phyloP scores from a whole-genome alignment of 352 stramenopile species.

The Globisporangium middletonii region DNA sequence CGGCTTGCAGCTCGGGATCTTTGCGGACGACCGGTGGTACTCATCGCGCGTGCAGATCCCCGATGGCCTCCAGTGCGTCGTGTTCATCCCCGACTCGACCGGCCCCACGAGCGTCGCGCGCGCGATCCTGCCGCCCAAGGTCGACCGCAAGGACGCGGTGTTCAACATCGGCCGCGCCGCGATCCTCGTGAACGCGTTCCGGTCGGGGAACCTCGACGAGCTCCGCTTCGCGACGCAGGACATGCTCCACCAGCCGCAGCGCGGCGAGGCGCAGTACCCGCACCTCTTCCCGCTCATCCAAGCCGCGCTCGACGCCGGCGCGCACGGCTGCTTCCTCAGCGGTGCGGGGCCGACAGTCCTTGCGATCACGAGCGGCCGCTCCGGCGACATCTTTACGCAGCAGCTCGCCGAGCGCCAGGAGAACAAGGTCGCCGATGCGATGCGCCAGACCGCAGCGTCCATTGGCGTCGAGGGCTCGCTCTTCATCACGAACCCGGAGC shows the following conservation, averaged over 20 bases:
- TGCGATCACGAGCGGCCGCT: slow-evolving; percentile 95
- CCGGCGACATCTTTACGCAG: slow-evolving; percentile 99
- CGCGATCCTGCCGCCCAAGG: slow-evolving; percentile 89
- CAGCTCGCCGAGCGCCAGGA: slow-evolving; percentile 80
- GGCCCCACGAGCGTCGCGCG: slow-evolving; percentile 91
- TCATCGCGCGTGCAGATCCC: slow-evolving; percentile 96
- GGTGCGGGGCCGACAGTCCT: slow-evolving; percentile 97
- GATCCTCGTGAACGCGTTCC: slow-evolving; percentile 97
- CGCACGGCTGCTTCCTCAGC: slow-evolving; percentile 94
- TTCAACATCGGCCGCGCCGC: slow-evolving; percentile 97
- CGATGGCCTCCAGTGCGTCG: slow-evolving; percentile 95
- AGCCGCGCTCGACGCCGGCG: slow-evolving; percentile 91
- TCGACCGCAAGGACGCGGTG: slow-evolving; percentile 91
- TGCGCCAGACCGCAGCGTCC: slow-evolving; percentile 90
- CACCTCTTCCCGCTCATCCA: slow-evolving; percentile 97
- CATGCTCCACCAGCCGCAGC: slow-evolving; percentile 95
- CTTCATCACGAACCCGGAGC: slow-evolving; percentile 95
- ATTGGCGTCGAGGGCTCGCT: slow-evolving; percentile 93
- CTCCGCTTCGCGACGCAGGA: slow-evolving; percentile 94
- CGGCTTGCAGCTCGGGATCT: slow-evolving; percentile 94
- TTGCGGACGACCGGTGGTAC: slow-evolving; percentile 94
- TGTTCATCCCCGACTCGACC: slow-evolving; percentile 98
- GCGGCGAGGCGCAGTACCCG: slow-evolving; percentile 92
- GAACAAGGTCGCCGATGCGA: slow-evolving; percentile 94
- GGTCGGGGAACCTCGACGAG: slow-evolving; percentile 96